phyloP scores from a whole-genome alignment of 2,329 filamentous ascomycete genomes.

The Microdochium trichocladiopsis region DNA sequence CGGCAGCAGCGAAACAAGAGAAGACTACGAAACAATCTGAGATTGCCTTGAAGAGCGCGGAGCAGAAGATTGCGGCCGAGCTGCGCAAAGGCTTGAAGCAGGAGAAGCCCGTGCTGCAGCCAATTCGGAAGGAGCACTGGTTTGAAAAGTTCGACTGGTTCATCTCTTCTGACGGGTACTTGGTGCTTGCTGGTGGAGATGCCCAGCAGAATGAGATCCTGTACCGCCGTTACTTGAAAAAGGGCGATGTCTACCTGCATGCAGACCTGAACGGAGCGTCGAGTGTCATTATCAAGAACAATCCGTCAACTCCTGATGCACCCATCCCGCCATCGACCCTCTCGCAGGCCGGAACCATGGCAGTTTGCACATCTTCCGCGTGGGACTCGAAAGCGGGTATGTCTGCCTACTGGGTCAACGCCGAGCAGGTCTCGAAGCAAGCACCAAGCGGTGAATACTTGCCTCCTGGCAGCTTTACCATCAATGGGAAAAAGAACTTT shows the following conservation, averaged over 20 bases:
- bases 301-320: conserved; percentile 65
- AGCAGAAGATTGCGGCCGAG: conserved; percentile 80
- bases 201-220: conserved; percentile 84
- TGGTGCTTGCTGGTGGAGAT: conserved; percentile 86
- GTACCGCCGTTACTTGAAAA: conserved; percentile 80
- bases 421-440: conserved; percentile 85
- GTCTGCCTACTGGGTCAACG: conserved; percentile 92
- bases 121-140: conserved; percentile 80
- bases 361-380: conserved; percentile 77
- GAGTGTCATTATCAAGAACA: conserved; percentile 87
- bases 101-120: conserved; percentile 81
- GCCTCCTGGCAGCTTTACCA: conserved; percentile 68
- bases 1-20: conserved; percentile 77
- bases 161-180: conserved; percentile 88
- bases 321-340: conserved; percentile 89
- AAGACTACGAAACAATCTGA: conserved; percentile 78
- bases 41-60: conserved; percentile 80
- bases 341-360: conserved; percentile 79
- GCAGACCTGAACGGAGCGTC: conserved; percentile 81
- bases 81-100: conserved; percentile 84
- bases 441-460: conserved; percentile 75
- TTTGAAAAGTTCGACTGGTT: conserved; percentile 98
- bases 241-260: conserved; percentile 87
- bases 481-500: conserved; percentile 85
- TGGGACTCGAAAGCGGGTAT: conserved; percentile 97